A percentile compares a stretch with the other conserved stretches of the same genome.
Evolutionary conservation across 495 filamentous ascomycete species (phyloP).

Genomic region (Talaromyces adpressus): DNA sequence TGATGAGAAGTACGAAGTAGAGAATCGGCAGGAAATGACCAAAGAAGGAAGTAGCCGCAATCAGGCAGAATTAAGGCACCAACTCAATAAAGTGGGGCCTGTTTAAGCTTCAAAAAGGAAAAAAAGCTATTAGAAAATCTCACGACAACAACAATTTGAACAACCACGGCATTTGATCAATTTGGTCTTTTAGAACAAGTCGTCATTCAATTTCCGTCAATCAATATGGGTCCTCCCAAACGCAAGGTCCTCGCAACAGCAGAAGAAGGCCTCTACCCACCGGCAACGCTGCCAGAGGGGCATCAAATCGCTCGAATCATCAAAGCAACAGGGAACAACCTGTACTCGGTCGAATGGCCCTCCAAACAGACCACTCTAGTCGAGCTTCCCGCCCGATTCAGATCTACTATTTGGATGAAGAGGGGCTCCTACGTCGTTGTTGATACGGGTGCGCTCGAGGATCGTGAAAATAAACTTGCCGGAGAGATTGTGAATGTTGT

Average conservation of each 20-base stretch:
- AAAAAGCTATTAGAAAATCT: neutral
- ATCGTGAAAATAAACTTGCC: constrained; percentile 68
- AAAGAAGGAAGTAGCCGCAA: neutral
- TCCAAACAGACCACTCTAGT: constrained; percentile 54
- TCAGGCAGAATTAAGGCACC: neutral
- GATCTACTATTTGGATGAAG: constrained; percentile 85
- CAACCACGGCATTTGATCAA: neutral
- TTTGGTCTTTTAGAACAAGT: neutral
- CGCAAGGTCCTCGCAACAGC: constrained; percentile 67
- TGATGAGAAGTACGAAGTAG: neutral
- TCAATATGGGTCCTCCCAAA: constrained; percentile 64
- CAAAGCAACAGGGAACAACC: constrained; percentile 79
- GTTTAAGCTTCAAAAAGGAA: neutral
- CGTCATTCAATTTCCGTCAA: neutral
- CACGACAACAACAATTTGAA: neutral
- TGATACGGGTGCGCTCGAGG: constrained; percentile 58
- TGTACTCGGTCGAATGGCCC: constrained; percentile 67
- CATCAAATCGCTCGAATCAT: constrained; percentile 69
- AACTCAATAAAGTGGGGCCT: neutral
- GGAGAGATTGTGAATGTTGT: constrained; percentile 94
- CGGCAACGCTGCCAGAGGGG: constrained; percentile 51
- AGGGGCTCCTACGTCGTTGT: constrained; percentile 81
- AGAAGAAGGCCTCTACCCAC: constrained; percentile 68
- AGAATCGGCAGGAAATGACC: neutral
- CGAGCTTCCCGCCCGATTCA: constrained; percentile 75